Evolutionary conservation across 768 basidiomycete genomes (phyloP).

Genomic region (Pulveroboletus sp.): DNA sequence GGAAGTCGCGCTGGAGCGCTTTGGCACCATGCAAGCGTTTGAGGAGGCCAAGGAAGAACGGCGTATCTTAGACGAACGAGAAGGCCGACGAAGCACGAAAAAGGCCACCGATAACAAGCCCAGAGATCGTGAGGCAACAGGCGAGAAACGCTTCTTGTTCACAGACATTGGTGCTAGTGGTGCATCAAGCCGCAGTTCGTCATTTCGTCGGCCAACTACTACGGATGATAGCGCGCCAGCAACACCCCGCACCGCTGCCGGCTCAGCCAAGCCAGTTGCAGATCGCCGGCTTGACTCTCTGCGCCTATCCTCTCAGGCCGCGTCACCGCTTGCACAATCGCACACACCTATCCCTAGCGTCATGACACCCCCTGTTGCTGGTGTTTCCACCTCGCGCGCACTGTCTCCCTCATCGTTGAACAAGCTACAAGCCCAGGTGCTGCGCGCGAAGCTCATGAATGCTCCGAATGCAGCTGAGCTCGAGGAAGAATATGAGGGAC

Average conservation of each 20-base stretch:
- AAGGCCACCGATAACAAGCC: conserved; percentile 36
- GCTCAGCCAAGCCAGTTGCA: conserved; percentile 29
- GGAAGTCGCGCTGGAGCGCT: conserved; percentile 84
- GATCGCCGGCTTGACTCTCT: conserved; percentile 61
- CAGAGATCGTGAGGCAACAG: conserved; percentile 36
- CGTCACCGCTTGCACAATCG: conserved; percentile 57
- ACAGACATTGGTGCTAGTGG: conserved; percentile 61
- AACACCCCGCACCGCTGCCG: conserved; percentile 49
- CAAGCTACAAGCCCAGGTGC: conserved; percentile 87
- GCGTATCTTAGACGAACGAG: conserved; percentile 80
- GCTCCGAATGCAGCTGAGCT: conserved; percentile 72
- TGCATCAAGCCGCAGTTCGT: conserved; percentile 75
- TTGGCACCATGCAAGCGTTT: conserved; percentile 81
- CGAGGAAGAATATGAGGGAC: conserved; percentile 83
- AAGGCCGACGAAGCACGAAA: conserved; percentile 46
- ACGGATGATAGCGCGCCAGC: conserved; percentile 50
- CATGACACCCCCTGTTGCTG: conserved; percentile 64
- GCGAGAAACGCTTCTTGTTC: conserved; percentile 65
- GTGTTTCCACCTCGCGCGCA: conserved; percentile 38
- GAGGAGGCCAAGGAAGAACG: conserved; percentile 88
- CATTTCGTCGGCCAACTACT: conserved; percentile 83
- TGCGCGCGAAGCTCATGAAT: conserved; percentile 87
- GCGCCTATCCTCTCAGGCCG: conserved; percentile 56
- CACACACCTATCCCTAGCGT: conserved; percentile 90
- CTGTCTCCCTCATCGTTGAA: conserved; percentile 82